Evolutionary conservation across 169 alveolate genomes (phyloP), one percentile per base, ranked within the genome.

Genomic region (Plasmodium vinckei): DNA sequence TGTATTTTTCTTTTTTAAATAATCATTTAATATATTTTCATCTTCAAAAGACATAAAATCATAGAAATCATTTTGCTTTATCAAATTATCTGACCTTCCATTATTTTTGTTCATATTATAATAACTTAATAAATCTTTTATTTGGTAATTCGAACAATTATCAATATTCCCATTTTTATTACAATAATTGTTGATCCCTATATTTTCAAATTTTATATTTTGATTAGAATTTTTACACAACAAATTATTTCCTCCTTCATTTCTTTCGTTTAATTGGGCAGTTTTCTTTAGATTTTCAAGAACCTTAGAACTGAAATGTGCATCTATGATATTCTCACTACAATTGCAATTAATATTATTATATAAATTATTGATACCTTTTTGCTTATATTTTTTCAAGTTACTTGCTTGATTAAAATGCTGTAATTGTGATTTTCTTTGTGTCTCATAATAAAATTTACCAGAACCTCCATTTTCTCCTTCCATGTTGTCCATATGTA

Each of bases 11-110:
- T 33, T 33, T 23, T 27, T 77, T 46, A 72, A 21, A 21, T 64
- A 54, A 17, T 54, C 61, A 63, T 68, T 63, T 68, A 75, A 46
- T 9, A 68, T 39, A 63, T 63, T 64, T 19, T 68, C 70, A 47
- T 63, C 72, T 17, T 47, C 49, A 33, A 51, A 47, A 54, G 61
- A 47, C 49, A 64, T 19, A 33, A 63, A 23, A 33, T 33, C 42
- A 33, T 33, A 33, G 7, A 33, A 5, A 44, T 39, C 13, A 46
- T 25, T 19, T 25, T 51, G 49, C 19, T 59, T 33, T 9, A 39
- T 47, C 25, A 27, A 9, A 17, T 44, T 69, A 21, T 17, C 65
- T 2, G 44, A 25, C 49, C 42, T 19, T 1, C 44, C 88, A n/a
- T 42, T 17, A 53, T 44, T 21, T 17, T 59, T 33, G 19, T 60